Percentiles rank a stretch among this genome's conserved stretches.
phyloP scores from a whole-genome alignment of 768 basidiomycete species.

The Cantharellus anzutake region DNA sequence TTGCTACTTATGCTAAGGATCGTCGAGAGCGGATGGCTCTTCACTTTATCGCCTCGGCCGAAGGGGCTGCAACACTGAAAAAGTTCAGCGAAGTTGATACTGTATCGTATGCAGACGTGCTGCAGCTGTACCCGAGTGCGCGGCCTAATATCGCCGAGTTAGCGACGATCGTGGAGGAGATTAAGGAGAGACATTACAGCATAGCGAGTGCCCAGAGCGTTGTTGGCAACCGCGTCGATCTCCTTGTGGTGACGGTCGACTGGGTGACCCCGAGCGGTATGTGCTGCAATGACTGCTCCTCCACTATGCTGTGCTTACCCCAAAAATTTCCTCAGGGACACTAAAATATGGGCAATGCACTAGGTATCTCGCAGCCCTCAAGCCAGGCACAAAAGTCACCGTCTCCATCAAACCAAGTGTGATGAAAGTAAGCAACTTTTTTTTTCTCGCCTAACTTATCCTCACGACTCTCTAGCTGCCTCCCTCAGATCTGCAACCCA shows the following conservation, averaged over 20 bases:
- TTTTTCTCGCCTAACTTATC: conserved; percentile 5
- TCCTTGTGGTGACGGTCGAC: conserved; percentile 90
- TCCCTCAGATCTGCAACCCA: conserved; percentile 61
- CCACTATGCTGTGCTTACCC: conserved; percentile 4
- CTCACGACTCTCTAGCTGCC: conserved; percentile 38
- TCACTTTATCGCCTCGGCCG: conserved; percentile 82
- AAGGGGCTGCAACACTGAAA: conserved; percentile 85
- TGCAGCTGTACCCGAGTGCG: conserved; percentile 59
- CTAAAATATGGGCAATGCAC: conserved; percentile 88
- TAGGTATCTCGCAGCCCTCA: conserved; percentile 71
- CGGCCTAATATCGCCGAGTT: conserved; percentile 66
- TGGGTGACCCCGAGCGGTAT: conserved; percentile 75
- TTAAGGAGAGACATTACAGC: conserved; percentile 94
- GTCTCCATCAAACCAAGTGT: conserved; percentile 98
- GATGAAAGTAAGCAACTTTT: conserved; percentile 57
- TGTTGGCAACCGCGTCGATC: conserved; percentile 85
- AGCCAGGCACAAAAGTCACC: conserved; percentile 79
- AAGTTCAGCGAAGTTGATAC: conserved; percentile 91
- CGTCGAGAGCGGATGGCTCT: conserved; percentile 60
- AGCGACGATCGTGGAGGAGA: conserved; percentile 81
- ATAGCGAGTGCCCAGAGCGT: conserved; percentile 92
- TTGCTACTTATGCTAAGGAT: conserved; percentile 54
- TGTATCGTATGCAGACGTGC: conserved; percentile 76
- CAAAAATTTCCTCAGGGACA: conserved; percentile 33
- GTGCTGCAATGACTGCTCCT: conserved; percentile 12